Evolutionary conservation across 805 yeast species (phyloP), one percentile per base, ranked within the genome.

Genomic region (Saccharomycopsis amapae): DNA sequence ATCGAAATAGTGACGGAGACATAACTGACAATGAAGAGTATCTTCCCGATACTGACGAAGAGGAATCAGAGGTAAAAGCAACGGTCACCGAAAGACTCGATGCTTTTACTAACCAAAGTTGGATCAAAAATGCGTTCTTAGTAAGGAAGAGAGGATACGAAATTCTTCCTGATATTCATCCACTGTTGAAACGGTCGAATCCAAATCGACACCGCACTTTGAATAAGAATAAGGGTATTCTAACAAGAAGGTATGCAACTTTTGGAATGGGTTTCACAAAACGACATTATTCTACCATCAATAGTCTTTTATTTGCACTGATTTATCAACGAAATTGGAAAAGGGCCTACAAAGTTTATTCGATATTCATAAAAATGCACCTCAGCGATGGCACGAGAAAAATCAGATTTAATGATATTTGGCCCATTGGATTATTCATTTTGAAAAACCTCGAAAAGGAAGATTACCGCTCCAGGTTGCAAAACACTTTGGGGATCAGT

Each of bases 391-490:
- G n/a, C n/a, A n/a, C 10, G 6, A 36, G 19, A 18, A 20, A 23
- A n/a, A 32, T 46, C n/a, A 18, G 34, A 18, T 48, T 48, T 25
- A 23, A 32, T n/a, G 15, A 19, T 9, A 26, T 45, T 10, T 48
- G 52, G 52, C 49, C 52, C 12, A 33, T 48, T 3, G 52, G 49
- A 15, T 18, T 48, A 17, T 32, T 38, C 17, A 42, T 48, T 15
- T 45, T 48, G 42, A 41, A 25, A 10, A 39, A 45, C n/a, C 24
- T 44, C 6, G 49, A 48, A 18, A 42, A 44, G 23, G 18, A 25
- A 31, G 23, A 36, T 13, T 13, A 13, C 32, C 13, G 32, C 13
- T 15, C 13, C 12, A 38, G 24, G 13, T 9, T 22, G 19, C 7
- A 5, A 20, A 15, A 22, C 12, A 12, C 7, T n/a, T n/a, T n/a